These are phyloP conservation scores for Acephala macrosclerotiorum DNA, from an alignment of 2,329 filamentous ascomycete species.

Conservation along the genomic window DNA sequence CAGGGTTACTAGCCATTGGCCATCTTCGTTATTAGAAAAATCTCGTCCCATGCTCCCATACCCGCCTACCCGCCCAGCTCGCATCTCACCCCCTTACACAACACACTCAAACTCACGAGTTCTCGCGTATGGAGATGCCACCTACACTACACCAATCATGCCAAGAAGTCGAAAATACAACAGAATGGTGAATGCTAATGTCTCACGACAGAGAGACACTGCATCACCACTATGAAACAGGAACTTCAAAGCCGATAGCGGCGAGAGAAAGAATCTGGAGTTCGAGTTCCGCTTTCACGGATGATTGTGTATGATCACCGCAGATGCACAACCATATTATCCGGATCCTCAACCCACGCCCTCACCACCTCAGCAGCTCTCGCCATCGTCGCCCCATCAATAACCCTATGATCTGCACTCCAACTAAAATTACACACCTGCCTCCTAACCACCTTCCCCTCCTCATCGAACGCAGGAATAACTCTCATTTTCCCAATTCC, in stretches of 20 bases:
- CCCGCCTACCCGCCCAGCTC: too few species aligned
- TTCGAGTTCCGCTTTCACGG: neutral
- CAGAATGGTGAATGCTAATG: too few species aligned
- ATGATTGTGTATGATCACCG: constrained; percentile 55
- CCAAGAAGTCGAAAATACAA: neutral
- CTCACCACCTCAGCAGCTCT: constrained; percentile 85
- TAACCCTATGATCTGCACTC: constrained; percentile 93
- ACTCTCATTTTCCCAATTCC: constrained; percentile 83
- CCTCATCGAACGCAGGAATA: constrained; percentile 77
- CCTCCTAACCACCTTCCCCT: constrained; percentile 68
- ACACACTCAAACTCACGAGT: neutral
- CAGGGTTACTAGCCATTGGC: constrained; percentile 14
- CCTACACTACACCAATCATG: neutral
- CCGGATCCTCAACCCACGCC: constrained; percentile 81
- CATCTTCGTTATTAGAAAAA: too few species aligned
- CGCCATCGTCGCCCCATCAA: constrained; percentile 95
- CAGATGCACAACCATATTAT: constrained; percentile 84
- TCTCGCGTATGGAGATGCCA: neutral
- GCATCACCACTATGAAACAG: too few species aligned
- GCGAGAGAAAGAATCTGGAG: too few species aligned
- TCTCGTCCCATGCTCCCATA: too few species aligned
- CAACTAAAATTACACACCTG: constrained; percentile 92
- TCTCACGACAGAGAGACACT: too few species aligned
- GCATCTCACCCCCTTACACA: constrained; percentile 5
- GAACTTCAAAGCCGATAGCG: too few species aligned